Base-by-base conservation (phyloP, 2,329 filamentous ascomycete species). In the Coniochaeta hoffmannii region DNA sequence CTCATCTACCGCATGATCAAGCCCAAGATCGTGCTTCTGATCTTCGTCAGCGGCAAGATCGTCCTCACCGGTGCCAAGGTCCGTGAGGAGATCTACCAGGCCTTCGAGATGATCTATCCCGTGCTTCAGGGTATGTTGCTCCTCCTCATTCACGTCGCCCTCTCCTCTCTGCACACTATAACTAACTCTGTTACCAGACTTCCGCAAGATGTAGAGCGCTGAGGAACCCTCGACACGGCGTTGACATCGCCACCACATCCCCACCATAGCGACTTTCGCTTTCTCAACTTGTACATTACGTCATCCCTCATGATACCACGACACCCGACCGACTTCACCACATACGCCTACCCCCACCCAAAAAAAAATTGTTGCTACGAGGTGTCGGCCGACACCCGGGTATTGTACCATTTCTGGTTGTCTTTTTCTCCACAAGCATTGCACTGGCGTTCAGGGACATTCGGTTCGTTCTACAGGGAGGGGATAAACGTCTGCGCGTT, bases 1-100 rank as follows among this genome's bases (percentile, higher is more conserved):
- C 86, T 99, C 53, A 99, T 99, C 76, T 99, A 99, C 77, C 91
- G 94, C 72, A 99, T 99, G 94, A 97, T 97, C 81, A 97, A 97
- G 81, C 94, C 94, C 19, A 97, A 97, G 85, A 96, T 97, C 64
- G 93, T 97, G 54, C 85, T 97, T 26, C 79, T 97, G 69, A 97
- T 99, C 73, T 97, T 97, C 77, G 93, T 97, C 67, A 94, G 88
- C 67, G 94, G 93, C 68, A 97, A 97, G 82, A 97, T 97, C 60
- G 94, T 97, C 67, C 82, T 97, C 69, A 97, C 94, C 41, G 94
- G 94, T 68, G 94, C 94, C 63, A 97, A 99, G 72, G 92, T 97
- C 62, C 88, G 94, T 65, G 94, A 99, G 74, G 94, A 97, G 77
- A 97, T 99, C 64, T 96, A 96, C 69, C 89, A 94, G 72, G 91